Evolutionary conservation across 768 basidiomycete genomes (phyloP), one percentile per base, ranked within the genome.

Genomic region (Kondoa malvinella): DNA sequence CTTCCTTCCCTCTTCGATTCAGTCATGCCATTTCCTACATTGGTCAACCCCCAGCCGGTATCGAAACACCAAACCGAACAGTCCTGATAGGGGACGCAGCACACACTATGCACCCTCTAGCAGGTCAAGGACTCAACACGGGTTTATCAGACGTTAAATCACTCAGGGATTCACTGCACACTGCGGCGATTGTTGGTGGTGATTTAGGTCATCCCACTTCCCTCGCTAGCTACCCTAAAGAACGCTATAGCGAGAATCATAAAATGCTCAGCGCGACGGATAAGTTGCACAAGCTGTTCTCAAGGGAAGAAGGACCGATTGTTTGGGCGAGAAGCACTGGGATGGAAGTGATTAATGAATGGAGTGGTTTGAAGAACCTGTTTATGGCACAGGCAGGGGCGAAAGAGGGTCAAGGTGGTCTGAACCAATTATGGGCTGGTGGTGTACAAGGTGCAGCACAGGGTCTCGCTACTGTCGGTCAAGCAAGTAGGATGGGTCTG

Each of bases 81-180:
- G 92, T 86, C 1, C 84, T 97, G 4, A 83, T 97, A 1, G 95
- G 95, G 1, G 95, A 99, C 77, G 92, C 94, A 0, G 95, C 92
- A 21, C 95, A 97, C 74, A 89, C 89, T 0, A 80, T 91, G 1
- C 94, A 97, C 75, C 94, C 95, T 0, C 83, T 97, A 30, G 94
- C 92, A 0, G 95, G 95, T 1, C 94, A 97, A 76, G 95, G 94
- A 0, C 80, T 97, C 56, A 97, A 99, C 76, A 79, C 94, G 75
- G 95, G 94, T n/a, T 79, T 99, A 31, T 86, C 81, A 0, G 94
- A 99, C 75, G 89, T 86, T 1, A 82, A 86, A 73, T 82, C 82
- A 67, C 82, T 99, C 16, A 79, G 84, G 0, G 80, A 81, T 60
- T 84, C 84, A 71, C 83, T 96, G 40, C 78, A 84, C 33, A 73